phyloP scores from a whole-genome alignment of 176 grass and related monocot species.

The Rhynchospora tenuis region DNA sequence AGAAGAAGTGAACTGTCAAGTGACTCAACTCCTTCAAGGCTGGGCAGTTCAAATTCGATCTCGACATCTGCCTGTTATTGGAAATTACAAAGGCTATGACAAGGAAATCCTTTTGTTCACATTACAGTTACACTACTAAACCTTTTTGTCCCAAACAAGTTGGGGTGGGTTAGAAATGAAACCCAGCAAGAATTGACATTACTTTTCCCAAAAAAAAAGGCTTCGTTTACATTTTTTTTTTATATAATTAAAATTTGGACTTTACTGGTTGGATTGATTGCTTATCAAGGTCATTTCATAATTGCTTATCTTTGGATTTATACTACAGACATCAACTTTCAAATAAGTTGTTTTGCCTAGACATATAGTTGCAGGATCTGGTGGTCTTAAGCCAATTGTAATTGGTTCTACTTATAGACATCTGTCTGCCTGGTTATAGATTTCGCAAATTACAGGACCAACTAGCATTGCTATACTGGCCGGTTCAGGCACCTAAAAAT shows the following conservation, averaged over 20 bases:
- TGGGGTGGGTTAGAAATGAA: too few relatives aligned
- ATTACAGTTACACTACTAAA: too few relatives aligned
- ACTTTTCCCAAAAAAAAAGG: neutral
- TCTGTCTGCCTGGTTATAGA: too few relatives aligned
- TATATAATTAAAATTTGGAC: too few relatives aligned
- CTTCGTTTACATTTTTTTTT: neutral
- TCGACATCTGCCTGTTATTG: conserved; percentile 46
- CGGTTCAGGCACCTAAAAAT: neutral
- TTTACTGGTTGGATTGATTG: too few relatives aligned
- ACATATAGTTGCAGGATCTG: neutral
- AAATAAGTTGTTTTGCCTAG: neutral
- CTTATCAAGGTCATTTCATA: too few relatives aligned
- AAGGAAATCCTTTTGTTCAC: neutral
- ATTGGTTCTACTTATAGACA: too few relatives aligned
- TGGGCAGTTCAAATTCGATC: conserved; percentile 40
- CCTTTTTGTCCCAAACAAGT: too few relatives aligned
- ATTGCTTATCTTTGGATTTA: neutral
- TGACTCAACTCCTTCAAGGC: conserved; percentile 33
- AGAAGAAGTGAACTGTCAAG: conserved; percentile 32
- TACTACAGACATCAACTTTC: neutral
- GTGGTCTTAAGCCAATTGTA: neutral
- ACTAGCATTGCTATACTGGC: neutral
- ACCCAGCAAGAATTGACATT: too few relatives aligned
- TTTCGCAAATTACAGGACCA: too few relatives aligned
- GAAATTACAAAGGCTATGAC: neutral